Percentiles rank a stretch among this genome's conserved stretches.
phyloP scores from a whole-genome alignment of 1,284 basidiomycete species.

The Cryptococcus sp. region DNA sequence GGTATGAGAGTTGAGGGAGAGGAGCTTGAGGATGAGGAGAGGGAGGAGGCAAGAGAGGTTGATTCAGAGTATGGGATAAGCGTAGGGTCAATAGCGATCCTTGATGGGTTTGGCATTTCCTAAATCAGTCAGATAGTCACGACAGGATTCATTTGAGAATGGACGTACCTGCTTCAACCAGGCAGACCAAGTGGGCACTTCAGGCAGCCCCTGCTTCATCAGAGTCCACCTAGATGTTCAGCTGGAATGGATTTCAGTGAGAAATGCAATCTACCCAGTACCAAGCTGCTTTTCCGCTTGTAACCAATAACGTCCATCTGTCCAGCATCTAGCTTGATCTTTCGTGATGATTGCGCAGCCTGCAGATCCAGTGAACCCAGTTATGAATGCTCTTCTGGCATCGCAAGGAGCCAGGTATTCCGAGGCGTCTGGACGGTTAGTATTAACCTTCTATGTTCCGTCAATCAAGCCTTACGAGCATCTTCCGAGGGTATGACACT shows the following conservation, averaged over 20 bases:
- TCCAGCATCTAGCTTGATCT: slow-evolving; percentile 59
- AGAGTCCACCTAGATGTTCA: slow-evolving; percentile 68
- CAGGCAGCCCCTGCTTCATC: slow-evolving; percentile 82
- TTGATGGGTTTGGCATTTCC: slow-evolving; percentile 60
- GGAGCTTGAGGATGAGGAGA: slow-evolving; percentile 6
- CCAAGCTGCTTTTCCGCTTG: slow-evolving; percentile 90
- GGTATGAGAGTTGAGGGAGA: slow-evolving; percentile 60
- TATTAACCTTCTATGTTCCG: neutral
- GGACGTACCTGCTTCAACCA: slow-evolving; percentile 66
- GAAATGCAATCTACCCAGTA: slow-evolving; percentile 51
- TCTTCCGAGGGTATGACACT: slow-evolving; percentile 78
- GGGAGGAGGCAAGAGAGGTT: slow-evolving; percentile 38
- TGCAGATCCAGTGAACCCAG: slow-evolving; percentile 89
- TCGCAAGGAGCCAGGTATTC: slow-evolving; percentile 85
- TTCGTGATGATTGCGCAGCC: slow-evolving; percentile 77
- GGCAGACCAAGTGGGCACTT: slow-evolving; percentile 85
- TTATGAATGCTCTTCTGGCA: slow-evolving; percentile 77
- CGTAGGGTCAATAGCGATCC: slow-evolving; percentile 76
- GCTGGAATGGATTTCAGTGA: neutral
- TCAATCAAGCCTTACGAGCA: slow-evolving; percentile 59
- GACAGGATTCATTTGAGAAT: neutral
- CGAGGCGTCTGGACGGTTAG: slow-evolving; percentile 62
- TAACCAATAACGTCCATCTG: slow-evolving; percentile 89
- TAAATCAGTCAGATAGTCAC: slow-evolving; percentile 35
- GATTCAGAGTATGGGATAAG: slow-evolving; percentile 61